These are phyloP conservation scores for Angophora floribunda DNA, from an alignment of 345 rosid species.

Conservation along the genomic window DNA sequence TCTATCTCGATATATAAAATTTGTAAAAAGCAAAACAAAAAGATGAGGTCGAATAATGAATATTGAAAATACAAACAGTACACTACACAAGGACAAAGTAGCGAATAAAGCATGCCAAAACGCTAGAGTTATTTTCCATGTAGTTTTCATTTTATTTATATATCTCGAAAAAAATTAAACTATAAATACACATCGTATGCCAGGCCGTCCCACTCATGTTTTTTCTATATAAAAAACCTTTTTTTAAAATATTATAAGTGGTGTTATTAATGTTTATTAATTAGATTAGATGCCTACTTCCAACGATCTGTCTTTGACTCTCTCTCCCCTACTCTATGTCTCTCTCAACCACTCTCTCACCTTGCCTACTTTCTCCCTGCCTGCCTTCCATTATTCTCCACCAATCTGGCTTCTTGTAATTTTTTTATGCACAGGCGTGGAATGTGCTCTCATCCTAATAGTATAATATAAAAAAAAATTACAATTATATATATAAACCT, in stretches of 20 bases:
- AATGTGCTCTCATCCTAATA: neutral
- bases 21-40: neutral
- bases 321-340: neutral
- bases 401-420: neutral
- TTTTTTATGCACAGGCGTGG: neutral
- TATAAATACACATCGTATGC: neutral
- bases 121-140: neutral
- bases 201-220: neutral
- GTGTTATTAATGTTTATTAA: neutral
- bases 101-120: neutral
- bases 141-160: neutral
- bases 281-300: neutral
- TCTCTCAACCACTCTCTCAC: neutral
- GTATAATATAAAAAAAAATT: neutral
- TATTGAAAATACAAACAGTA: neutral
- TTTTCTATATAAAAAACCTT: neutral
- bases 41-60: neutral
- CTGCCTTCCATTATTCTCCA: neutral
- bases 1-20: neutral
- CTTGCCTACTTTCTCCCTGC: neutral
- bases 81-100: neutral
- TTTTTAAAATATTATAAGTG: neutral
- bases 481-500: rapidly evolving
- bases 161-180: neutral
- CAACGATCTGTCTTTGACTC: neutral